Evolutionary conservation across 306 rosid genomes (phyloP), one percentile per base, ranked within the genome.

Genomic region (Vicia villosa): DNA sequence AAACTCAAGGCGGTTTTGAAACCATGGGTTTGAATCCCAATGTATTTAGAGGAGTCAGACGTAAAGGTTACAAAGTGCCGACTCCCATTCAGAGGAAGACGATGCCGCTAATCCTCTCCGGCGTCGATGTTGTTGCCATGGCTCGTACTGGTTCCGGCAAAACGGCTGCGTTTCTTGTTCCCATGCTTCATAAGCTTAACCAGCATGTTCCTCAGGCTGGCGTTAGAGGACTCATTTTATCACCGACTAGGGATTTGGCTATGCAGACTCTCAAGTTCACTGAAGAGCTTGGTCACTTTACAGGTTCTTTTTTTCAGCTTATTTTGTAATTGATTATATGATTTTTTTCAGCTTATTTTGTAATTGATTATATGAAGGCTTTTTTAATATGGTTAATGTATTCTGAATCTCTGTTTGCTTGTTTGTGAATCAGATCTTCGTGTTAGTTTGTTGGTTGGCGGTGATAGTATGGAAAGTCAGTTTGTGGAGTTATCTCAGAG

Each of bases 91-190:
- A 93, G 87, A 79, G 98, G 69, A 90, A 93, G 51, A 93, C 97
- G 6, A 88, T 93, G 96, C 98, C 98, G 0, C 82, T 88, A 62
- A 93, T 93, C 57, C 91, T 93, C 43, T 78, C 91, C 5, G 98
- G 98, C 3, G 24, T 76, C 14, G 98, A 93, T 46, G 96, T 93
- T 4, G 97, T 93, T 5, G 96, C 98, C 74, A 93, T 93, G 98
- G 98, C 98, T 63, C 90, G 98, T 8, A 93, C 97, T 0, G 97
- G 97, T 8, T 93, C 98, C 0, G 97, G 98, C n/a, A 93, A 93
- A 68, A 93, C 96, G 20, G 97, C 97, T 0, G 97, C 97, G 10
- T 93, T 93, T 74, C 86, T 93, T 1, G 32, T 93, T 38, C 98
- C 98, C 3, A 93, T 93, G 98, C 75, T 93, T 11, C 86, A 93